A percentile compares a stretch with the other conserved stretches of the same genome.
These are phyloP conservation scores for Aquilaria agallochum DNA, from an alignment of 441 rosid genomes.

Conservation along the genomic window DNA sequence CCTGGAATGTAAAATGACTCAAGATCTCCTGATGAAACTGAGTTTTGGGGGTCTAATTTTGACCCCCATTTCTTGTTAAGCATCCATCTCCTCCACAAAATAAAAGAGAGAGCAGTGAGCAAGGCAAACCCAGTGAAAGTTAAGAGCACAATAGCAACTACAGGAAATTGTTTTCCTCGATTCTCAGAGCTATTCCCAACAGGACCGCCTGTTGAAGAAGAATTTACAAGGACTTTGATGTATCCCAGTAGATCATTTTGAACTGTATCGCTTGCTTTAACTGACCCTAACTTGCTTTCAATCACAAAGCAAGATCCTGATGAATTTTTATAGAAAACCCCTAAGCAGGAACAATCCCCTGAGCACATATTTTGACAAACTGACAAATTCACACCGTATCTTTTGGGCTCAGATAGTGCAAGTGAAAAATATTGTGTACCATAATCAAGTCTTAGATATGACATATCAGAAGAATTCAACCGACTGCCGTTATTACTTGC, in stretches of 20 bases:
- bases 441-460: slow-evolving; percentile 41
- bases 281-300: slow-evolving; percentile 56
- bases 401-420: slow-evolving; percentile 44
- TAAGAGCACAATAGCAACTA: slow-evolving; percentile 57
- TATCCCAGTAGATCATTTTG: slow-evolving; percentile 37
- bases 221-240: slow-evolving; percentile 42
- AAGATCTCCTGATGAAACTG: slow-evolving; percentile 57
- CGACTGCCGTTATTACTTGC: slow-evolving; percentile 28
- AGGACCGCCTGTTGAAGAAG: slow-evolving; percentile 18
- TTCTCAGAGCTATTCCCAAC: slow-evolving; percentile 7
- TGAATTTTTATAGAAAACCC: slow-evolving; percentile 55
- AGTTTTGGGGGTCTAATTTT: slow-evolving; percentile 28
- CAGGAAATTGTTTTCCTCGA: slow-evolving; percentile 37
- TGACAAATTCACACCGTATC: slow-evolving; percentile 36
- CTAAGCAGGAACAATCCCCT: slow-evolving; percentile 65
- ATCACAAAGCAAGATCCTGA: slow-evolving; percentile 63
- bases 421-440: slow-evolving; percentile 58
- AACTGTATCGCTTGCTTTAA: slow-evolving; percentile 29
- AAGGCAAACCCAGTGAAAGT: slow-evolving; percentile 48
- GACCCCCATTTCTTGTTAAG: slow-evolving; percentile 20
- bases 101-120: slow-evolving; percentile 31
- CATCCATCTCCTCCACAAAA: slow-evolving; percentile 57
- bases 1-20: slow-evolving; percentile 80
- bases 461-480: slow-evolving; percentile 30
- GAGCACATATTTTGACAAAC: slow-evolving; percentile 61